Percentiles rank a stretch among this genome's conserved stretches.
Conservation (phyloP, 805 yeast species). For the Pichia insulana region DNA sequence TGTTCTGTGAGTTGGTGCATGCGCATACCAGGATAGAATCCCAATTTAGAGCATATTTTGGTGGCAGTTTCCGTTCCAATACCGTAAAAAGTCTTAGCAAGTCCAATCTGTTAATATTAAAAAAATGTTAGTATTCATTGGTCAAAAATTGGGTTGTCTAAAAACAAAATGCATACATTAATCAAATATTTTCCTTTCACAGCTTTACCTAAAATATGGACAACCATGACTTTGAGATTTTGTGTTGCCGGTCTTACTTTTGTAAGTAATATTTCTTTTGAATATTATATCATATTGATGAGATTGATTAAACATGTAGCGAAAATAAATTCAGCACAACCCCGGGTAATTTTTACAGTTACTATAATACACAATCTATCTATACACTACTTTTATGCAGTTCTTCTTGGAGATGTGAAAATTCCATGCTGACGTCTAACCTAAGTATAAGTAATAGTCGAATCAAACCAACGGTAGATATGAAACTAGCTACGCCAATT, state of each 20-base stretch:
- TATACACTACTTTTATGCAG: too few relatives aligned
- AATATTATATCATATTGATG: too few relatives aligned
- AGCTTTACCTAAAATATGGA: constrained; percentile 44
- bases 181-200: constrained; percentile 34
- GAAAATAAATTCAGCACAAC: neutral
- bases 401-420: constrained; percentile 6
- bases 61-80: constrained; percentile 70
- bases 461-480: constrained; percentile 80
- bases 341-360: neutral
- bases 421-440: constrained; percentile 39
- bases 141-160: neutral
- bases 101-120: constrained; percentile 34
- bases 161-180: constrained; percentile 20
- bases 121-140: neutral
- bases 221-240: constrained; percentile 31
- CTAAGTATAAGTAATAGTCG: constrained; percentile 69
- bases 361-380: too few relatives aligned
- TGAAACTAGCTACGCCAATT: constrained; percentile 86
- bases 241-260: neutral
- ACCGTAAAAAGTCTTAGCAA: constrained; percentile 79
- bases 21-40: constrained; percentile 88
- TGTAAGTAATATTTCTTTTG: neutral
- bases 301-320: too few relatives aligned
- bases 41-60: constrained; percentile 75
- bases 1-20: constrained; percentile 88